Conservation (phyloP, 2,329 filamentous ascomycete genomes). For the Sporothrix humicola region DNA sequence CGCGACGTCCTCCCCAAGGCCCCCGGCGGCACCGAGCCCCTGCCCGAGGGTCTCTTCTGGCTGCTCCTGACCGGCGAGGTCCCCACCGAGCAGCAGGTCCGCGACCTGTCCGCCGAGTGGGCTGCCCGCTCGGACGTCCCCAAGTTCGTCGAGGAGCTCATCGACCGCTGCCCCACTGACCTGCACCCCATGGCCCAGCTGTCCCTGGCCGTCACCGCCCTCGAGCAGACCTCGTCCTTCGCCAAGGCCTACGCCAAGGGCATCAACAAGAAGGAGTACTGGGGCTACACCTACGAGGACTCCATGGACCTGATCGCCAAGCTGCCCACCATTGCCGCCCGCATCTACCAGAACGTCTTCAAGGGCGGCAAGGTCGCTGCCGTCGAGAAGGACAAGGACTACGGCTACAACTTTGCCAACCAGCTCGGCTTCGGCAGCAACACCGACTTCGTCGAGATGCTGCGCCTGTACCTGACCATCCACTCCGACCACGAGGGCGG, state of each 20-base stretch:
- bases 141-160: constrained; percentile 98
- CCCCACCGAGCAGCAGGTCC: constrained; percentile 96
- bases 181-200: constrained; percentile 99
- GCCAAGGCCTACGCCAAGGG: constrained; percentile 99
- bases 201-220: constrained; percentile 94
- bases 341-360: constrained; percentile 99
- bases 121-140: constrained; percentile 95
- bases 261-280: constrained; percentile 99
- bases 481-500: constrained; percentile 99
- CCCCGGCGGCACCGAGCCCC: constrained; percentile 92
- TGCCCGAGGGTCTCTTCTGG: constrained; percentile 99
- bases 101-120: constrained; percentile 97
- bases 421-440: constrained; percentile 96
- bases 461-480: constrained; percentile 99
- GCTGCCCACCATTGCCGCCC: constrained; percentile 95
- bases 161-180: constrained; percentile 98
- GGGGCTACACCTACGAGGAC: constrained; percentile 99
- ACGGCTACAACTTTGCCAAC: constrained; percentile 99
- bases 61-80: constrained; percentile 98
- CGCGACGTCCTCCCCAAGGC: constrained; percentile 97
- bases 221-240: constrained; percentile 97
- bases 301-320: constrained; percentile 99
- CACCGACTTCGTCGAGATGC: constrained; percentile 95
- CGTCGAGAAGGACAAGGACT: constrained; percentile 99
- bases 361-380: constrained; percentile 98